Evolutionary conservation across 345 rosid genomes (phyloP).

Genomic region (Abelmoschus esculentus): DNA sequence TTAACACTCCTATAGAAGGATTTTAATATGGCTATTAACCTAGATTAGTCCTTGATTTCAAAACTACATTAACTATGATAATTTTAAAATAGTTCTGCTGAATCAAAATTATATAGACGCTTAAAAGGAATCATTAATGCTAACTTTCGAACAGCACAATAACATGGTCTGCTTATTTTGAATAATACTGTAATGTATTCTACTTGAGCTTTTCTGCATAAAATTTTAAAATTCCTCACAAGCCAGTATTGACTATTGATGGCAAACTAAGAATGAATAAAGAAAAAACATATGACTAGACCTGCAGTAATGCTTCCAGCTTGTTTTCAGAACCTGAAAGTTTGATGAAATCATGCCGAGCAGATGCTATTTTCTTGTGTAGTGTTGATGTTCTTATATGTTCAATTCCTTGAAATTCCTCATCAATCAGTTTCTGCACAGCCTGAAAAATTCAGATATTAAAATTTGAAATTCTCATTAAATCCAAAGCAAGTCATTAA

Average conservation of each 20-base stretch:
- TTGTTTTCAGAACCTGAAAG: constrained; percentile 89
- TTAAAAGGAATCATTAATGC: background rate
- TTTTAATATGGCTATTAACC: background rate
- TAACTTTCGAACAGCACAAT: background rate
- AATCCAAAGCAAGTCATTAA: background rate
- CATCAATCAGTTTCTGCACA: constrained; percentile 79
- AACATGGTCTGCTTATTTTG: background rate
- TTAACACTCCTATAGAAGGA: background rate
- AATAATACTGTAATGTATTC: background rate
- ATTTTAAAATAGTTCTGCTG: background rate
- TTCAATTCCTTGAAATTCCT: constrained; percentile 84
- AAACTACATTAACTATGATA: background rate
- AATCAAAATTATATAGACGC: background rate
- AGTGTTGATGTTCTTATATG: constrained; percentile 86
- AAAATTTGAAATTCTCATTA: background rate
- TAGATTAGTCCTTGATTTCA: background rate
- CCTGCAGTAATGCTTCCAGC: constrained; percentile 88
- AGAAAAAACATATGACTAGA: constrained; percentile 16
- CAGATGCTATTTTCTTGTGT: constrained; percentile 85
- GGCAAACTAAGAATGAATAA: constrained; percentile 4
- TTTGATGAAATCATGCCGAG: constrained; percentile 86
- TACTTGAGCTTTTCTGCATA: background rate
- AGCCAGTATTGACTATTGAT: background rate
- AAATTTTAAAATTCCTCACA: background rate
- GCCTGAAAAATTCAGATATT: constrained; percentile 44